Evolutionary conservation across 225 moss, liverwort and hornwort genomes (phyloP).

Genomic region (Polytrichum commune): DNA sequence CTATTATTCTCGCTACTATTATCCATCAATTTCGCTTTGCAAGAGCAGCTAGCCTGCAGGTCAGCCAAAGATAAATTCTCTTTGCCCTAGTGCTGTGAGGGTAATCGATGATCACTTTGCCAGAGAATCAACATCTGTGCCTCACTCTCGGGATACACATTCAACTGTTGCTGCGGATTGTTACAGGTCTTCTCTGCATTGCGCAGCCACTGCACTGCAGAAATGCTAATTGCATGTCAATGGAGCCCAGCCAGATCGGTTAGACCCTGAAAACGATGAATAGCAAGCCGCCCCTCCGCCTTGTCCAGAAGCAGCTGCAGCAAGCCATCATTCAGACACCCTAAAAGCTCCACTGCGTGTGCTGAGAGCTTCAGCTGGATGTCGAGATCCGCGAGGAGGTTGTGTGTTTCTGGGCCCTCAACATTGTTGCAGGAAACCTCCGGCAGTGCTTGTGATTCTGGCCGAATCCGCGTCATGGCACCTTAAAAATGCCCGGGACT

Average conservation of each 20-base stretch:
- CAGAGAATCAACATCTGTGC: conserved; percentile 53
- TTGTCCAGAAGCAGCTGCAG: conserved; percentile 51
- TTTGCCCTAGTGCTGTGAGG: conserved; percentile 57
- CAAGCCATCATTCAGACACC: conserved; percentile 38
- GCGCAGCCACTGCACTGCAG: no score
- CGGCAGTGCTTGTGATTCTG: conserved; percentile 56
- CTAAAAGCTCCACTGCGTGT: conserved; percentile 51
- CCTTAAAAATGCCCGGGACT: no score
- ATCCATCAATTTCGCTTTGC: conserved; percentile 12
- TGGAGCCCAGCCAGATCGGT: conserved; percentile 41
- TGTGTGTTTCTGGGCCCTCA: conserved; percentile 62
- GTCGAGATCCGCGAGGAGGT: conserved; percentile 57
- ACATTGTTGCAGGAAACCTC: conserved; percentile 59
- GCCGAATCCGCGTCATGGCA: conserved; percentile 55
- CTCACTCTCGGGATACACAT: conserved; percentile 51
- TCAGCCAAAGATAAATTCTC: conserved; percentile 46
- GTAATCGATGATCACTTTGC: conserved; percentile 52
- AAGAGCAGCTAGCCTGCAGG: conserved; percentile 36
- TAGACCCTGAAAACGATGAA: conserved; percentile 42
- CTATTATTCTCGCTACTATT: background rate
- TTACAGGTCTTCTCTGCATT: conserved; percentile 49
- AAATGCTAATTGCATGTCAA: conserved; percentile 65
- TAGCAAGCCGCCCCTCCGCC: conserved; percentile 40
- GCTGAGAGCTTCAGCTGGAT: conserved; percentile 57
- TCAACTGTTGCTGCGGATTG: conserved; percentile 44